A percentile compares a stretch with the other conserved stretches of the same genome.
phyloP scores from a whole-genome alignment of 768 basidiomycete genomes.

The Hemileccinum rubropunctum region DNA sequence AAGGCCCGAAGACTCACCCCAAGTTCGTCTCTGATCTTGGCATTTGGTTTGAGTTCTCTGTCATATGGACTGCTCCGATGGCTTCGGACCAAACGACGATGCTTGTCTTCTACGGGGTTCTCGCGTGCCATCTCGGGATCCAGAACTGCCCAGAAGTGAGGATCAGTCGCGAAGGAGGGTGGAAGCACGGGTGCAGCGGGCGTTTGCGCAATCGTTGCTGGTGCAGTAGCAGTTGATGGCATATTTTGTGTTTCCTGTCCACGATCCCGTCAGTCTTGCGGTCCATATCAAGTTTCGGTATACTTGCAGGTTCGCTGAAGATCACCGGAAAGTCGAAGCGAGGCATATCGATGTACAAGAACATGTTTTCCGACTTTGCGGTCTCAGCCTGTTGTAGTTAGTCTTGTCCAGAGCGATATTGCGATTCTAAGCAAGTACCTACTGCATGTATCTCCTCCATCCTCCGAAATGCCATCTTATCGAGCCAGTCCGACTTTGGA shows the following conservation, averaged over 20 bases:
- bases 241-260: conserved; percentile 40
- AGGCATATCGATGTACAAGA: conserved; percentile 92
- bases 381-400: conserved; percentile 68
- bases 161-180: conserved; percentile 56
- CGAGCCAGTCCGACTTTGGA: conserved; percentile 93
- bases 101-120: conserved; percentile 97
- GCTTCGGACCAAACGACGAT: conserved; percentile 89
- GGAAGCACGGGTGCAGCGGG: conserved; percentile 40
- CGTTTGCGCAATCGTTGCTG: conserved; percentile 42
- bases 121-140: conserved; percentile 91
- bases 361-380: conserved; percentile 90
- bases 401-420: background rate
- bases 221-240: conserved; percentile 41
- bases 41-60: conserved; percentile 94
- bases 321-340: conserved; percentile 97
- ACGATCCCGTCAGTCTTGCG: background rate
- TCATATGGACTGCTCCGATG: conserved; percentile 95
- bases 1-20: conserved; percentile 50
- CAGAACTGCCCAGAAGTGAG: conserved; percentile 79
- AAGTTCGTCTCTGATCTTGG: conserved; percentile 90
- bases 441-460: conserved; percentile 96
- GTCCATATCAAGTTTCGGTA: background rate
- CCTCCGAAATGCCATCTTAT: conserved; percentile 88
- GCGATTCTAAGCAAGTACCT: conserved; percentile 23
- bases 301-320: conserved; percentile 81